Evolutionary conservation across 345 rosid genomes (phyloP).

Genomic region (Gossypium ekmanianum): DNA sequence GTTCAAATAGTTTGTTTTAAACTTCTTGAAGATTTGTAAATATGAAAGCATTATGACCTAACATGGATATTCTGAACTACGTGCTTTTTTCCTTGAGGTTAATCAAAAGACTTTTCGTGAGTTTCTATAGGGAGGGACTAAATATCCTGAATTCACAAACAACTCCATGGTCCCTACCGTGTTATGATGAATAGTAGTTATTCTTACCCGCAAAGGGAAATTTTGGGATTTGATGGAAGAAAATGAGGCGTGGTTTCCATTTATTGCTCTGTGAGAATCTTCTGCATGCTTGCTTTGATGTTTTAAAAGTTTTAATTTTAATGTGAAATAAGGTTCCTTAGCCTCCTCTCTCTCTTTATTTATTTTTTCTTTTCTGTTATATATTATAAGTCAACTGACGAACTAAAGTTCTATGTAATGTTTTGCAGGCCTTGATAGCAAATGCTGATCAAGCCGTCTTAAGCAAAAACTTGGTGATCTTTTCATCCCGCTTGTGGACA

Average conservation of each 20-base stretch:
- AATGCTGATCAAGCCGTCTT: slow-evolving; percentile 56
- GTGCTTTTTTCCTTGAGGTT: background rate
- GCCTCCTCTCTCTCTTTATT: background rate
- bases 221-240: background rate
- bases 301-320: background rate
- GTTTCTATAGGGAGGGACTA: too few relatives aligned
- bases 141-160: too few relatives aligned
- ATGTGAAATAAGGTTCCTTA: background rate
- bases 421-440: slow-evolving; percentile 43
- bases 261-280: background rate
- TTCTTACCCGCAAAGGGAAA: too few relatives aligned
- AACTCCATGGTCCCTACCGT: too few relatives aligned
- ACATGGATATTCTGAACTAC: background rate
- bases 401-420: background rate
- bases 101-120: background rate
- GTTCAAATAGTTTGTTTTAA: background rate
- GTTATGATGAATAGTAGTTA: too few relatives aligned
- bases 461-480: slow-evolving; percentile 64
- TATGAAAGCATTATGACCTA: background rate
- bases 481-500: background rate
- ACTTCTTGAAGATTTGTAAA: background rate
- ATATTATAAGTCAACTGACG: background rate
- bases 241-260: background rate
- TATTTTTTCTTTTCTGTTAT: background rate
- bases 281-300: background rate